Evolutionary conservation across 768 basidiomycete species (phyloP), one percentile per base, ranked within the genome.

Genomic region (Neoboletus magnificus): DNA sequence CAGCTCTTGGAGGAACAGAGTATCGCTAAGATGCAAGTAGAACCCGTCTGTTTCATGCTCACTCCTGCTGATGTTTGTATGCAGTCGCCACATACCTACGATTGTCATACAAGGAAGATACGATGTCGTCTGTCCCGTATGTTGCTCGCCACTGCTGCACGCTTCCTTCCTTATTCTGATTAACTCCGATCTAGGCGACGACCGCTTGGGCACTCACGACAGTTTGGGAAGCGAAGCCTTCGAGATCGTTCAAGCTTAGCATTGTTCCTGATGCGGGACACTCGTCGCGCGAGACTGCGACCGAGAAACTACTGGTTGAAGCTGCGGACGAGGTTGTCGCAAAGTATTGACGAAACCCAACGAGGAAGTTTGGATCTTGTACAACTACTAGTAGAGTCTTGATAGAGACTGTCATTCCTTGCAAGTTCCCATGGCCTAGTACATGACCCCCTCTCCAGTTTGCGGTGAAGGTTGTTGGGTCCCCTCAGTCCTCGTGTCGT

Each of bases 221-320:
- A 72, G 81, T 74, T 10, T 93, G 89, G 82, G 91, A 91, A 1
- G 89, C 93, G 65, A 72, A 83, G n/a, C 82, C 83, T 11, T 56
- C 22, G 35, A 45, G 4, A 20, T 60, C 54, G 3, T 62, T 70
- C 58, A 61, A 45, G 46, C 70, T 95, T 6, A 77, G 83, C 56
- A 81, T 93, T 48, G 86, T 93, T 13, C 84, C 89, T 16, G 89
- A 91, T 69, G 93, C 93, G 4, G 93, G 93, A 0, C 94, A 97
- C 69, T 91, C 89, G 30, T 79, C 89, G 13, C 82, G 85, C 42
- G 94, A 96, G 72, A 65, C 74, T 1, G 87, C 86, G 4, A 95
- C 75, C 11, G 74, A 83, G 27, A 83, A 84, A 68, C 70, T 87
- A 51, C 76, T 96, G 39, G 81, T 91, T 16, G 80, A 91, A 77